Base-by-base conservation (phyloP, 208 protist genomes). In the Trichomonas gallinae region DNA sequence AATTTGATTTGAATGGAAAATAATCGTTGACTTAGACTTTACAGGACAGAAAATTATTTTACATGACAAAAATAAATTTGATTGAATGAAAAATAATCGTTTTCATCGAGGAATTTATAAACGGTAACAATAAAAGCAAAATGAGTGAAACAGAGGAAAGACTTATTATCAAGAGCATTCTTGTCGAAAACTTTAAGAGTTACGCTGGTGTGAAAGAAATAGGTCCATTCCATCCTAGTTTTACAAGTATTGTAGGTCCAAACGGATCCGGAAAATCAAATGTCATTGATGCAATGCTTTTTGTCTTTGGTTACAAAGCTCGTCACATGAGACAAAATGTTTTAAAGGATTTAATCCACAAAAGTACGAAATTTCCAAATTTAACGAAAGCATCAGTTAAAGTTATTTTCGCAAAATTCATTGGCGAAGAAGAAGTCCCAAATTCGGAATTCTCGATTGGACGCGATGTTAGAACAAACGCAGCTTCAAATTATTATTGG, bases 261-360 rank as follows among this genome's bases (percentile, higher is more conserved):
- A 99, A 99, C 97, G 99, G 99, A 49, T 96, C 93, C 45, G 99
- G 99, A 96, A 99, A 99, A 98, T 99, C 99, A 17, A 99, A 99
- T 97, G 99, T 99, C 26, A 99, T 99, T 96, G 99, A 99, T 97
- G 98, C 99, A 4, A 98, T 99, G 97, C 98, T 99, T 9, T 99
- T 99, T 98, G 99, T 99, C 23, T 99, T 99, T 98, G 99, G 99
- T 58, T 99, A 98, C 89, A 98, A 98, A 51, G 99, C 99, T 0
- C 99, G 99, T 96, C 98, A 99, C 97, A 99, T 99, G 40, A 98
- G 99, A n/a, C 97, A 98, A 58, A 97, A 97, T 42, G 98, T 98
- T 38, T 63, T 98, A 0, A 98, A 98, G 0, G 99, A 99, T 97
- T 98, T 99, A 11, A 99, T 99, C 97, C 99, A 99, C 97, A 98